Conservation (phyloP, 2,329 filamentous ascomycete species). For the Scopulariopsis brevicaulis region DNA sequence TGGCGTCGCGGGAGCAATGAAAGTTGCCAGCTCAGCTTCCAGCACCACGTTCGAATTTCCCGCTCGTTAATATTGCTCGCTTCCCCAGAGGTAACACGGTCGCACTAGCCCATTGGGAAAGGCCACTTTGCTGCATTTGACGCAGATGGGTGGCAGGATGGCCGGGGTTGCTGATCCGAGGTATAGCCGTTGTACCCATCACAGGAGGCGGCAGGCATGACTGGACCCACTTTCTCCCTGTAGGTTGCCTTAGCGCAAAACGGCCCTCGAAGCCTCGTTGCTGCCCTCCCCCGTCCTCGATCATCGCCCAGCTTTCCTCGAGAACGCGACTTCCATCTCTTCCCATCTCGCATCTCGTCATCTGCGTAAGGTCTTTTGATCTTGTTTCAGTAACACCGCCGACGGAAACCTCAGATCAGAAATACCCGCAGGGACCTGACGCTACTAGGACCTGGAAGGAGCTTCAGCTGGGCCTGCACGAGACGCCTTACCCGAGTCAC, state of each 20-base stretch:
- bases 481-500: neutral
- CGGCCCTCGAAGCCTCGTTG: slow-evolving; percentile 2
- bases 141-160: neutral
- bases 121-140: neutral
- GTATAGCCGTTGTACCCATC: neutral
- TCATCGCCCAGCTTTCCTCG: neutral
- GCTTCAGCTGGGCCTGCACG: neutral
- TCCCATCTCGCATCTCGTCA: neutral
- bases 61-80: neutral
- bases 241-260: neutral
- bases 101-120: neutral
- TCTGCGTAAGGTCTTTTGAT: neutral
- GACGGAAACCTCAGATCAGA: neutral
- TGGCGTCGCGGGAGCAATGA: neutral
- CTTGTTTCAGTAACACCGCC: neutral
- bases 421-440: neutral
- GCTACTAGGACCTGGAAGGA: neutral
- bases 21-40: neutral
- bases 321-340: neutral
- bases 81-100: neutral
- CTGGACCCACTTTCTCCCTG: neutral
- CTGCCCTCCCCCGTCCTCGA: neutral
- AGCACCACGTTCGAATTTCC: neutral
- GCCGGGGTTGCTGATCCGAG: neutral
- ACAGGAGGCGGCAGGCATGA: neutral